Conservation (phyloP, 805 yeast genomes). For the Jamesozyma hellenica region DNA sequence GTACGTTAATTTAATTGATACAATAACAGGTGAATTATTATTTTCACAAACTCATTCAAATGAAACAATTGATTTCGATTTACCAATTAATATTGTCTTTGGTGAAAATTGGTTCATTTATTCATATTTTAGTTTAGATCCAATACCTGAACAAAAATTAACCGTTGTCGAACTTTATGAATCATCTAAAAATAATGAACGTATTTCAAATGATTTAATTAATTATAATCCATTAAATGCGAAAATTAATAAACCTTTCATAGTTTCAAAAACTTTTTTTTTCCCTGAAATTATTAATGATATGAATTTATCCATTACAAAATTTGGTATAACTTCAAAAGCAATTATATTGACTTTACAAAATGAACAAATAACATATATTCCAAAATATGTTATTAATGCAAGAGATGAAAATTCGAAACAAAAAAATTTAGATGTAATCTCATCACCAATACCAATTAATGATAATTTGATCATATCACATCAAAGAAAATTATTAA, state of each 20-base stretch:
- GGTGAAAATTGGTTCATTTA: constrained; percentile 83
- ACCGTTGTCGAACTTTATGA: constrained; percentile 74
- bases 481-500: constrained; percentile 38
- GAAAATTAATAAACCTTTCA: constrained; percentile 35
- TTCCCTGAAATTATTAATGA: constrained; percentile 49
- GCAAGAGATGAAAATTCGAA: constrained; percentile 67
- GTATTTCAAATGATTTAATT: constrained; percentile 21
- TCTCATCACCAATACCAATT: constrained; percentile 43
- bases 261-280: constrained; percentile 46
- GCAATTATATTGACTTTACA: constrained; percentile 49
- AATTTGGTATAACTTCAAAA: constrained; percentile 58
- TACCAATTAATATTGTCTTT: constrained; percentile 42
- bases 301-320: constrained; percentile 47
- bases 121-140: constrained; percentile 44
- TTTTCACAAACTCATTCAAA: constrained; percentile 34
- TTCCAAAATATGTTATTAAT: constrained; percentile 63
- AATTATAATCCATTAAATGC: constrained; percentile 12
- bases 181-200: constrained; percentile 43
- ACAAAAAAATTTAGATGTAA: too few relatives aligned
- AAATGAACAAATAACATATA: constrained; percentile 49
- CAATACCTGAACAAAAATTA: constrained; percentile 46
- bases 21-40: constrained; percentile 57
- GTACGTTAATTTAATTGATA: constrained; percentile 49
- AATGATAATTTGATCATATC: constrained; percentile 42
- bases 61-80: constrained; percentile 34